Conservation (phyloP, 2,329 filamentous ascomycete species). For the Paradendryphiella salina region DNA sequence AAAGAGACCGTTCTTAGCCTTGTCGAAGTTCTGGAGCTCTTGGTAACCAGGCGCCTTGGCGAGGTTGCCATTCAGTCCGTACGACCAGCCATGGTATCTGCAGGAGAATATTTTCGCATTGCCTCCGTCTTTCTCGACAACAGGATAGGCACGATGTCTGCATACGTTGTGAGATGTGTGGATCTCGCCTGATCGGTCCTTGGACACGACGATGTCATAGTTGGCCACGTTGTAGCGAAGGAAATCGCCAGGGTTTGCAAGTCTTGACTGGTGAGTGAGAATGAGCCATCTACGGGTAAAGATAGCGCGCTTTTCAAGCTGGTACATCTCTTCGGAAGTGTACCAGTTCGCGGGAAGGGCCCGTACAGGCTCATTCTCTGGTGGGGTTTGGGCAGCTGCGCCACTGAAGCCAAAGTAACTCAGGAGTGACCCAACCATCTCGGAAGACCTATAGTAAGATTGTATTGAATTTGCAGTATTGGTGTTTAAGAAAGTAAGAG, state of each 20-base stretch:
- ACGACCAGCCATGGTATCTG: slow-evolving; percentile 55
- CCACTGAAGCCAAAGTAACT: slow-evolving; percentile 35
- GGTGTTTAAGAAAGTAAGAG: background rate
- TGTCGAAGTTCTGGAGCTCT: slow-evolving; percentile 47
- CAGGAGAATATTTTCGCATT: slow-evolving; percentile 49
- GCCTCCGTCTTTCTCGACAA: slow-evolving; percentile 46
- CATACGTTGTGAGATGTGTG: slow-evolving; percentile 53
- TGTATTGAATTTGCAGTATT: background rate
- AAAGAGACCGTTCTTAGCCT: slow-evolving; percentile 42
- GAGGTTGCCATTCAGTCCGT: slow-evolving; percentile 49
- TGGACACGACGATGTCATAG: slow-evolving; percentile 49
- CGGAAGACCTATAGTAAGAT: slow-evolving; percentile 1
- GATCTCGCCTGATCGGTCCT: slow-evolving; percentile 44
- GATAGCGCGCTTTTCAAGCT: slow-evolving; percentile 55
- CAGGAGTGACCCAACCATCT: slow-evolving; percentile 33
- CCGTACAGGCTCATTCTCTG: slow-evolving; percentile 39
- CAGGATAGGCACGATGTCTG: slow-evolving; percentile 51
- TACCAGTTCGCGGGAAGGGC: slow-evolving; percentile 51
- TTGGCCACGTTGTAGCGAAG: slow-evolving; percentile 54
- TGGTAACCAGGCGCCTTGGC: slow-evolving; percentile 52
- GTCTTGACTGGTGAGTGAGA: slow-evolving; percentile 57
- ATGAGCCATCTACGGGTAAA: slow-evolving; percentile 62
- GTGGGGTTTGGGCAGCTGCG: slow-evolving; percentile 13
- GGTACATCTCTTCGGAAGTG: slow-evolving; percentile 50
- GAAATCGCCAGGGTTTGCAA: slow-evolving; percentile 60